phyloP scores from a whole-genome alignment of 495 filamentous ascomycete species.

The Daldinia caldariorum region DNA sequence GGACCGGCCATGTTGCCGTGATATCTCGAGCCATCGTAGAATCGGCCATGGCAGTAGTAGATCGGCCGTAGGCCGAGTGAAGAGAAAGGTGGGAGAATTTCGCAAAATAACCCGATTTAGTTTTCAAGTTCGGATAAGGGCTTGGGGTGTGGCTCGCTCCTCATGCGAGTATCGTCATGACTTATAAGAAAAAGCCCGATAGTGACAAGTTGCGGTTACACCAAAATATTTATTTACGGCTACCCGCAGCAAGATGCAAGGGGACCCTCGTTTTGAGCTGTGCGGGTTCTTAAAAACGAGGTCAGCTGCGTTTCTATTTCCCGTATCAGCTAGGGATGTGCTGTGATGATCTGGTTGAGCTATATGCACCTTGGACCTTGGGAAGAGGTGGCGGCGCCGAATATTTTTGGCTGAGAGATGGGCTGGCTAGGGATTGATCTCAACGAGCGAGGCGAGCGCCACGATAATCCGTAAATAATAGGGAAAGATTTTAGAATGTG shows the following conservation, averaged over 20 bases:
- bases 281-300: constrained; percentile 11
- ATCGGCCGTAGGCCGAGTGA: neutral
- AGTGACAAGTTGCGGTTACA: constrained; percentile 31
- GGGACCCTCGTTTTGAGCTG: constrained; percentile 16
- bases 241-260: constrained; percentile 39
- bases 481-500: constrained; percentile 14
- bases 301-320: constrained; percentile 6
- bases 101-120: constrained; percentile 8
- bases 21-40: constrained; percentile 56
- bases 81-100: neutral
- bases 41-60: constrained; percentile 1
- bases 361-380: constrained; percentile 10
- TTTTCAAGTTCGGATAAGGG: constrained; percentile 23
- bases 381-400: constrained; percentile 10
- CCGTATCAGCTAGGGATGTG: constrained; percentile 7
- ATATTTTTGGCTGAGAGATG: neutral
- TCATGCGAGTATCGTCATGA: constrained; percentile 32
- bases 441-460: constrained; percentile 19
- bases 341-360: constrained; percentile 10
- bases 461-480: constrained; percentile 27
- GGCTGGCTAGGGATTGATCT: constrained; percentile 2
- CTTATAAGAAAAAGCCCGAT: constrained; percentile 1
- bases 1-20: constrained; percentile 63
- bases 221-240: constrained; percentile 36
- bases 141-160: constrained; percentile 21